Evolutionary conservation across 805 yeast genomes (phyloP), one percentile per base, ranked within the genome.

Genomic region (Nakazawaea ambrosiae): DNA sequence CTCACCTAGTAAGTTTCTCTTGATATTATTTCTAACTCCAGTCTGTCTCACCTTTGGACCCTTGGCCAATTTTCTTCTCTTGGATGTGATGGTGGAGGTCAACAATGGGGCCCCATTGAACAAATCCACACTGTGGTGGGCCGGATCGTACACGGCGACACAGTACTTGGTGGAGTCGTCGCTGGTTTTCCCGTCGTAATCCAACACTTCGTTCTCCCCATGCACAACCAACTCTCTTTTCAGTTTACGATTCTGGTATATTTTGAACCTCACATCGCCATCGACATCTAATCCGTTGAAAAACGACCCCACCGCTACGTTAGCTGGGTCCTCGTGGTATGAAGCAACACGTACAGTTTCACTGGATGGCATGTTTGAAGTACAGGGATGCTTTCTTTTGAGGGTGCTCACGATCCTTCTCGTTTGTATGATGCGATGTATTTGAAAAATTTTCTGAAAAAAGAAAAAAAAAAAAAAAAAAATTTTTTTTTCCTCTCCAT

Each of bases 1-100:
- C 61, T 87, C 90, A 53, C 98, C 98, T 53, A 92, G 70, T 2
- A 86, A 82, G 40, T 75, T 84, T 57, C 97, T 75, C 61, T 85
- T 86, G 14, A 68, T 63, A 41, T 71, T 64, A 49, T 70, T 61
- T 44, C 65, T 61, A 27, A 63, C 61, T 24, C 73, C 73, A 7
- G 63, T 60, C 55, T 75, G 82, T 60, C 73, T 76, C 40, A 85
- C 68, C 27, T 36, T 42, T 17, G 92, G 92, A 5, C 86, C 84
- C 32, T 64, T 63, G 44, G 67, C 66, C 31, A 61, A 61, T 49
- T 78, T 73, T 48, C 70, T 72, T 3, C 76, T 64, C 53, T 76
- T 75, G 14, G 92, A 74, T 1, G 78, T 68, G 28, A 83, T 81
- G 40, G 66, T 68, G 7, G 85, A 69, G 7, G 71, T 61, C n/a